These are phyloP conservation scores for Endogone sp. DNA, from an alignment of 192 early-diverging fungal genomes.

Conservation along the genomic window DNA sequence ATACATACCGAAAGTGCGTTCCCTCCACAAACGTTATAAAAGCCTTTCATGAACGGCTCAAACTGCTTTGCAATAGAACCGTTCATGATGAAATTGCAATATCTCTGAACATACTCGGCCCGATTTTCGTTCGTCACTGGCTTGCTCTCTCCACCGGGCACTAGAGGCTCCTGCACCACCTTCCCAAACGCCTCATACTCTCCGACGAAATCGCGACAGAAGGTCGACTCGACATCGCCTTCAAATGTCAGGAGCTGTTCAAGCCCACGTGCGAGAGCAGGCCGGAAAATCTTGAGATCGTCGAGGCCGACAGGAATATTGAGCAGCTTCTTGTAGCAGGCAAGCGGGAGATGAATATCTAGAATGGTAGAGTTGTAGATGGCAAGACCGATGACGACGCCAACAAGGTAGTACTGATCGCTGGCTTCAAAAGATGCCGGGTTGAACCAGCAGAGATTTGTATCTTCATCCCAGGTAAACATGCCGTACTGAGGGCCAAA, in stretches of 20 bases:
- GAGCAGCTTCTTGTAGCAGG: slow-evolving; percentile 89
- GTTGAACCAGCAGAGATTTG: slow-evolving; percentile 69
- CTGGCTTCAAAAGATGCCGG: slow-evolving; percentile 69
- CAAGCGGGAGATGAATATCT: slow-evolving; percentile 76
- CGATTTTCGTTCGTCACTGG: slow-evolving; percentile 64
- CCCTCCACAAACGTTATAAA: slow-evolving; percentile 84
- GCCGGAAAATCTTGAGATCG: slow-evolving; percentile 75
- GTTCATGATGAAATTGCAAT: slow-evolving; percentile 80
- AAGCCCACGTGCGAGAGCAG: slow-evolving; percentile 75
- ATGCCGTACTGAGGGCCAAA: slow-evolving; percentile 93
- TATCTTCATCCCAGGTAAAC: slow-evolving; percentile 69
- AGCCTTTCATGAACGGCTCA: slow-evolving; percentile 80
- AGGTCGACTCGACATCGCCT: slow-evolving; percentile 81
- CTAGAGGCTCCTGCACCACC: slow-evolving; percentile 55
- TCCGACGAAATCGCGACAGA: slow-evolving; percentile 78
- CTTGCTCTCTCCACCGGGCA: slow-evolving; percentile 53
- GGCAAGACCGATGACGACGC: slow-evolving; percentile 88
- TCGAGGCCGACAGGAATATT: slow-evolving; percentile 65
- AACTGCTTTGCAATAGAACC: slow-evolving; percentile 71
- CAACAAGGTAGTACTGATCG: slow-evolving; percentile 87
- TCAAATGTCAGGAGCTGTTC: slow-evolving; percentile 78
- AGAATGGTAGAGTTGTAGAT: slow-evolving; percentile 94
- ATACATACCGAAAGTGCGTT: slow-evolving; percentile 66
- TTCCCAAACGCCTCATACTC: slow-evolving; percentile 72
- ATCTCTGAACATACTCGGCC: slow-evolving; percentile 77